Conservation (phyloP, 2,329 filamentous ascomycete species). For the Phyllosticta citriasiana region DNA sequence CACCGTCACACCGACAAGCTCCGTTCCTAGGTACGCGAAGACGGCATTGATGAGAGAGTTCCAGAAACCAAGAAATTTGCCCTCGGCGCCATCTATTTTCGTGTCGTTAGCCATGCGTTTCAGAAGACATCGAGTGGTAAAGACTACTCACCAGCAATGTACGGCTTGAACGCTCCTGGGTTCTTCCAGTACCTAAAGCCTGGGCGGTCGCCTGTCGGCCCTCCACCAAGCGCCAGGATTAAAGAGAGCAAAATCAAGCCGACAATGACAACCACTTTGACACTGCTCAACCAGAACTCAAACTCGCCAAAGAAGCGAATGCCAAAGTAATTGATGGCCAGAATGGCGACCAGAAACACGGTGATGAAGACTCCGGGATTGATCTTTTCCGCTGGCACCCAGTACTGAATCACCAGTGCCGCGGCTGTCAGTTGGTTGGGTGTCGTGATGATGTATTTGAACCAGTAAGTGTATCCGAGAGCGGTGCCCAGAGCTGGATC, state of each 20-base stretch:
- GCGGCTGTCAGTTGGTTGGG: constrained; percentile 77
- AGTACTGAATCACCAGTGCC: constrained; percentile 70
- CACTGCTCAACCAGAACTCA: constrained; percentile 39
- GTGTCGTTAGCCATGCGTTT: not conserved
- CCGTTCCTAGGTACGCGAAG: constrained; percentile 67
- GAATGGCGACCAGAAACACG: constrained; percentile 37
- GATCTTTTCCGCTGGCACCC: constrained; percentile 54
- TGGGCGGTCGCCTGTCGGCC: constrained; percentile 28
- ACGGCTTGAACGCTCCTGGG: constrained; percentile 35
- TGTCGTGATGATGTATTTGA: constrained; percentile 75
- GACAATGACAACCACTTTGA: constrained; percentile 38
- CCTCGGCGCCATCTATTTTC: not conserved
- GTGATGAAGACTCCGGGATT: constrained; percentile 76
- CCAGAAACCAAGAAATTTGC: constrained; percentile 46
- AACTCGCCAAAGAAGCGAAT: constrained; percentile 47
- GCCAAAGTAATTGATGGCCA: constrained; percentile 41
- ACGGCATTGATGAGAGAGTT: constrained; percentile 64
- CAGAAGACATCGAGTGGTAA: not conserved
- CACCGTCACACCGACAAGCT: constrained; percentile 68
- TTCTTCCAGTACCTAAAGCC: constrained; percentile 37
- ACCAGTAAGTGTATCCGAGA: constrained; percentile 58
- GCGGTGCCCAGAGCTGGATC: constrained; percentile 74
- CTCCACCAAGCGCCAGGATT: constrained; percentile 34
- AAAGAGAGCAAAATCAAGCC: constrained; percentile 37
- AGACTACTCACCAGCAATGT: constrained; percentile 20